Percentiles rank a stretch among this genome's conserved stretches.
phyloP scores from a whole-genome alignment of 768 basidiomycete species.

The Suillus decipiens region DNA sequence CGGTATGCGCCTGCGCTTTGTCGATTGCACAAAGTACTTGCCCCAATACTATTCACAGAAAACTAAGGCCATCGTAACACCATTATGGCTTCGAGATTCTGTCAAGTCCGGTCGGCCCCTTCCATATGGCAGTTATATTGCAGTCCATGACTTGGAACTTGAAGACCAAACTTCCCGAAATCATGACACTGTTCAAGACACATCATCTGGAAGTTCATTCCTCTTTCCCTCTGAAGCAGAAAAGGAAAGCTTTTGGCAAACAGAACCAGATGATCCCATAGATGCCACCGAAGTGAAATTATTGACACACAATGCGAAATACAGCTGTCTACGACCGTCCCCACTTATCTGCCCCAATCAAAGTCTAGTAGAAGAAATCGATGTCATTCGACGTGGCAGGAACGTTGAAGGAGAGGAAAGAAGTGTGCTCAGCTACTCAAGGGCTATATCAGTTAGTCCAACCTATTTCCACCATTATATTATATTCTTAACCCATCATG shows the following conservation, averaged over 20 bases:
- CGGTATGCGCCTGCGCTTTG: slow-evolving; percentile 47
- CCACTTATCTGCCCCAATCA: slow-evolving; percentile 75
- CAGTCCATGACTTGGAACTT: slow-evolving; percentile 47
- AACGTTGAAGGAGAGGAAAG: slow-evolving; percentile 66
- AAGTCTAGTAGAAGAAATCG: slow-evolving; percentile 55
- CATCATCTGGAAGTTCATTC: background rate
- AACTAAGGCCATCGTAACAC: slow-evolving; percentile 67
- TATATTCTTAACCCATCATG: slow-evolving; percentile 8
- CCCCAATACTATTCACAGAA: slow-evolving; percentile 41
- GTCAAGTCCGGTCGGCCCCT: slow-evolving; percentile 43
- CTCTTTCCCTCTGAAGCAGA: background rate
- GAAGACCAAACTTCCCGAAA: slow-evolving; percentile 43
- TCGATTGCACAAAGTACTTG: background rate
- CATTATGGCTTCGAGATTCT: slow-evolving; percentile 70
- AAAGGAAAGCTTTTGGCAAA: background rate
- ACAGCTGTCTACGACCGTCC: slow-evolving; percentile 63
- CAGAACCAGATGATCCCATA: slow-evolving; percentile 24
- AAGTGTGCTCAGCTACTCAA: slow-evolving; percentile 71
- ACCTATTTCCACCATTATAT: slow-evolving; percentile 3
- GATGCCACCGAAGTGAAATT: slow-evolving; percentile 18
- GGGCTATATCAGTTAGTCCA: slow-evolving; percentile 64
- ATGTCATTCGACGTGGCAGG: slow-evolving; percentile 56
- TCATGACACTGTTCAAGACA: slow-evolving; percentile 31
- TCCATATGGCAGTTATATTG: slow-evolving; percentile 58
- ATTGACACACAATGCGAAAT: slow-evolving; percentile 38